Evolutionary conservation across 2,329 filamentous ascomycete species (phyloP), one percentile per base, ranked within the genome.

Genomic region (Nannizziopsis barbatae): DNA sequence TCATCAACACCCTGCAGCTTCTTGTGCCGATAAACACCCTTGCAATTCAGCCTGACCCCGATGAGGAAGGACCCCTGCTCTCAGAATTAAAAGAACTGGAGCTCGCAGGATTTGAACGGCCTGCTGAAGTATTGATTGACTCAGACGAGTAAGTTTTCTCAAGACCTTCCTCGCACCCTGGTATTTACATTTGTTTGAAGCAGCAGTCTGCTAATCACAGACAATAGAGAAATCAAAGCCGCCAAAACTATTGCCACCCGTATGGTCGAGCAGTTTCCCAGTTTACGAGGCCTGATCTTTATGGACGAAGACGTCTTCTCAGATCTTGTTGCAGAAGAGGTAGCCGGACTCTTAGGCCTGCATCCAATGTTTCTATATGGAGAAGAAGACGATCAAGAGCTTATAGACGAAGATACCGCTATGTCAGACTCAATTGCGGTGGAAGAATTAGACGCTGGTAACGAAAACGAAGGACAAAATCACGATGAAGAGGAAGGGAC

Each of bases 61-160:
- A 14, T 5, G 45, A 40, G 6, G 14, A 40, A 14, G 15, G 12
- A 3, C 45, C 36, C 36, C 11, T 47, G 37, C 38, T 41, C 33
- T 37, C 36, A 12, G 27, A 47, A 33, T 14, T 47, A n/a, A 20
- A 32, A 10, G 30, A 9, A 12, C 33, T 47, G 9, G 37, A 40
- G 5, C 33, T 45, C 14, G 33, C 20, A 36, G 33, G 43, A 7
- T 45, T 45, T 17, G 43, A 45, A 15, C 18, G 43, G 9, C 43
- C 43, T 5, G 32, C 10, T 15, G 18, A 36, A 3, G 33, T 45
- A 7, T 2, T 15, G 4, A 17, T 27, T 30, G 43, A 30, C 11
- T 10, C 14, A n/a, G 43, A 38, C 2, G 40, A n/a, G 40, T 42
- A 17, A 31, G 40, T 42, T 12, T 1, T 17, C 5, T 7, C 33